Evolutionary conservation across 2,329 filamentous ascomycete species (phyloP), one percentile per base, ranked within the genome.

Genomic region (Paramyrothecium roridum): DNA sequence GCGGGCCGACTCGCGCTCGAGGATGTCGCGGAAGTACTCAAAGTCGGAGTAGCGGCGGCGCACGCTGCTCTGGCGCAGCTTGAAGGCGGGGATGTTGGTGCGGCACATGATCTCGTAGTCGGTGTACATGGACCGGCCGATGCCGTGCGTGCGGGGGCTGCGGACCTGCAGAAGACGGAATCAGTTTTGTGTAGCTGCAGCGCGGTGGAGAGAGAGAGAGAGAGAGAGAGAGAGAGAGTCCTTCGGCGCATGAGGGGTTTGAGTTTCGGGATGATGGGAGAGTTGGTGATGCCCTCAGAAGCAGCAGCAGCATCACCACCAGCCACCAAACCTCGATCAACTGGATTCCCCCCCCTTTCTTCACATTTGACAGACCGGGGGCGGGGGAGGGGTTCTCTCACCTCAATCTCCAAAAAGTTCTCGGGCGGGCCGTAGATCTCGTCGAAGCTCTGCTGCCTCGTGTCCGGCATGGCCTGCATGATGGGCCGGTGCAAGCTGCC

Each of bases 11-110:
- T 99, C 95, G 64, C 95, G 88, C 83, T 99, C 95, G 57, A 99
- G 85, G 61, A 98, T 96, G 74, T 99, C 95, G 70, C 95, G 90
- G 75, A 99, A 99, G 77, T 96, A 93, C 78, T 99, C 95, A 73
- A 99, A 99, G 75, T 99, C 95, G 55, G 89, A 95, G 80, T 99
- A 99, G 52, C 95, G 91, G 59, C 95, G 87, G 64, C 93, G 91
- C 59, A 99, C 95, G 64, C 87, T 85, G 61, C 87, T 92, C 71
- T 90, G 85, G 63, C 93, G 91, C 65, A 97, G 86, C 80, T 98
- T 98, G 84, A 99, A 99, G 65, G 95, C 93, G 56, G 95, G 95
- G 70, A 99, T 99, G 78, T 99, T 99, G 76, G 95, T 99, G 67
- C 90, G 88, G 80, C 95, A 96, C 66, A 96, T 84, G 70, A 99